Evolutionary conservation across 208 protist species (phyloP).

Genomic region (Acanthamoeba royreba): DNA sequence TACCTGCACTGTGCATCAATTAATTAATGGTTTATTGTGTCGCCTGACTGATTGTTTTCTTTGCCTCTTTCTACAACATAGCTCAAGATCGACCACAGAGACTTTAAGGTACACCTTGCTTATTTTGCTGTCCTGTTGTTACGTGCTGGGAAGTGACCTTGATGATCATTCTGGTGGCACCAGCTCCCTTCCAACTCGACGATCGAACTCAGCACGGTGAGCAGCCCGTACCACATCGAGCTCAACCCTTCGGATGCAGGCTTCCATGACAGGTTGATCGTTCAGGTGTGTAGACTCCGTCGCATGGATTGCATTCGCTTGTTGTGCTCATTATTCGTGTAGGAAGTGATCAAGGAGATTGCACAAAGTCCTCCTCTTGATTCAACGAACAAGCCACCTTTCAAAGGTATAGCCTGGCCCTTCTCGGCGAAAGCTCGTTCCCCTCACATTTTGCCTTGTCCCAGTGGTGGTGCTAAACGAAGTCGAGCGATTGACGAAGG

Average conservation of each 20-base stretch:
- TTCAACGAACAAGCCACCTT: conserved; percentile 23
- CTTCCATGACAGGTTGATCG: conserved; percentile 94
- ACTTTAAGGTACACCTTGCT: conserved; percentile 58
- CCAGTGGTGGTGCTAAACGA: conserved; percentile 96
- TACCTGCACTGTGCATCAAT: conserved; percentile 69
- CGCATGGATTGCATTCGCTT: not conserved
- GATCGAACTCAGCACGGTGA: conserved; percentile 95
- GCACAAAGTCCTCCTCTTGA: conserved; percentile 90
- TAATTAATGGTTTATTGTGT: not conserved
- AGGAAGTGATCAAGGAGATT: conserved; percentile 99
- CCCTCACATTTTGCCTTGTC: not conserved
- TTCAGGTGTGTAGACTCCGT: conserved; percentile 80
- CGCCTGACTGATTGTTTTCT: not conserved
- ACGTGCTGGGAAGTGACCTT: not conserved
- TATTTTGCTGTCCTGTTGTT: not conserved
- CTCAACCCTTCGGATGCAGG: conserved; percentile 98
- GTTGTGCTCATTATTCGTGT: conserved; percentile 41
- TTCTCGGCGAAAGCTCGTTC: not conserved
- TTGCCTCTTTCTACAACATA: not conserved
- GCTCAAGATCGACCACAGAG: conserved; percentile 71
- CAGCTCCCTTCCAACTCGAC: conserved; percentile 81
- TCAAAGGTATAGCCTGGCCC: conserved; percentile 59
- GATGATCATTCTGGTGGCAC: not conserved
- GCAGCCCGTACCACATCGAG: conserved; percentile 97
- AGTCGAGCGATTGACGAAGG: conserved; percentile 93